Base-by-base conservation (phyloP, 208 protist genomes). In the Leishmania braziliensis region DNA sequence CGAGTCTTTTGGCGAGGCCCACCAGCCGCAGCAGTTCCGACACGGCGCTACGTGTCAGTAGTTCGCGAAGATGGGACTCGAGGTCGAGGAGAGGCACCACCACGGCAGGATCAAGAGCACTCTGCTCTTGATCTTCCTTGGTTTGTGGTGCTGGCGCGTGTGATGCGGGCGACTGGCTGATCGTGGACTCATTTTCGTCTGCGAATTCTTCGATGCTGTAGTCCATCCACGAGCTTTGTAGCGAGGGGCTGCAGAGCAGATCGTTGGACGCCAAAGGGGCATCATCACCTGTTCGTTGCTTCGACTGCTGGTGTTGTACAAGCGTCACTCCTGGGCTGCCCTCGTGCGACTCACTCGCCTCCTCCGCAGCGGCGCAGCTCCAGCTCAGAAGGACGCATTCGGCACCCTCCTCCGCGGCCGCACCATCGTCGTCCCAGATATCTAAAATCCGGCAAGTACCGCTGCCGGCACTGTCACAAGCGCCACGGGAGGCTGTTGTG, bases 371-470 rank as follows among this genome's bases (percentile, higher is more conserved):
- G 58, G 20, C 39, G 43, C 70, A 75, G 48, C 80, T 77, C 80
- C 80, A 84, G 63, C 68, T 53, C 51, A 84, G 56, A 23, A 84
- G 48, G 3, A 80, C 69, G 26, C 80, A 84, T 6, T 63, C 62
- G 54, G 79, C 80, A n/a, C 69, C 66, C 0, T 46, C 74, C 1
- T 78, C 74, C 23, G 46, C 70, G 70, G 14, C 70, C 10, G 63
- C 74, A 43, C 1, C 10, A 63, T 29, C 36, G 48, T 39, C 26
- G 29, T n/a, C 10, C 14, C 29, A 33, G 62, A 39, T 68, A 39
- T 20, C 26, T 9, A 68, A 68, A 33, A 39, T 26, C 8, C n/a
- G 29, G 26, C 75, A 20, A 2, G n/a, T 36, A 8, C 12, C 56
- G 39, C 18, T 1, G 29, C 60, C 0, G 60, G 54, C 39, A 12